phyloP scores from a whole-genome alignment of 257 asterid species.

The Prunella vulgaris region DNA sequence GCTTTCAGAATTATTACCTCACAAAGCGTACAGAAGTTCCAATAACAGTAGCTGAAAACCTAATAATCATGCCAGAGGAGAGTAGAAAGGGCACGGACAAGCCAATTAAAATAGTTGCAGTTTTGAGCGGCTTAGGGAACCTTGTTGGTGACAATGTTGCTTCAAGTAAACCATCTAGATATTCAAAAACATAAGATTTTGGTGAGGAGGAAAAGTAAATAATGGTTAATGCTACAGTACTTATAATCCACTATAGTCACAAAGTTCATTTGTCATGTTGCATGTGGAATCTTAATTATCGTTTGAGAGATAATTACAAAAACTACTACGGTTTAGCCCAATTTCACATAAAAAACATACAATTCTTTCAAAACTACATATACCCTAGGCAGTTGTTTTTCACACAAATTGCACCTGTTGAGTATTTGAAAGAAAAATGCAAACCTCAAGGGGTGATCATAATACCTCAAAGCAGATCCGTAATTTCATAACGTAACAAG shows the following conservation, averaged over 20 bases:
- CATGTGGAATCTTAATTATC: background rate
- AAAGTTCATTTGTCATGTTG: background rate
- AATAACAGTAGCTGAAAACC: constrained; percentile 53
- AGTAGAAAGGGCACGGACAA: constrained; percentile 61
- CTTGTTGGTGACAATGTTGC: constrained; percentile 90
- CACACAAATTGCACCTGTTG: background rate
- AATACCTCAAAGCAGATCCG: background rate
- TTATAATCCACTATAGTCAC: background rate
- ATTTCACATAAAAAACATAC: background rate
- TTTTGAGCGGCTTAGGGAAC: constrained; percentile 88
- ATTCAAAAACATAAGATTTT: constrained; percentile 31
- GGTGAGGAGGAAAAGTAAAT: constrained; percentile 5
- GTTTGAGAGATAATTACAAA: background rate
- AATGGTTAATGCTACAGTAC: background rate
- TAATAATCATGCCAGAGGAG: constrained; percentile 75
- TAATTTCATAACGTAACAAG: background rate
- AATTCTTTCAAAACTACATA: no score
- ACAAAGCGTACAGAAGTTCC: constrained; percentile 69
- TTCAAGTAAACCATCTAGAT: constrained; percentile 90
- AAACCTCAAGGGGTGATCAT: background rate
- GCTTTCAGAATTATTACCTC: constrained; percentile 43
- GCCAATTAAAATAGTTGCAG: constrained; percentile 69
- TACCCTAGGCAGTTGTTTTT: no score
- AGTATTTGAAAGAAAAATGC: background rate
- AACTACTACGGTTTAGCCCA: background rate